Base-by-base conservation (phyloP, 2,329 filamentous ascomycete species). In the Eurotiales sp. region DNA sequence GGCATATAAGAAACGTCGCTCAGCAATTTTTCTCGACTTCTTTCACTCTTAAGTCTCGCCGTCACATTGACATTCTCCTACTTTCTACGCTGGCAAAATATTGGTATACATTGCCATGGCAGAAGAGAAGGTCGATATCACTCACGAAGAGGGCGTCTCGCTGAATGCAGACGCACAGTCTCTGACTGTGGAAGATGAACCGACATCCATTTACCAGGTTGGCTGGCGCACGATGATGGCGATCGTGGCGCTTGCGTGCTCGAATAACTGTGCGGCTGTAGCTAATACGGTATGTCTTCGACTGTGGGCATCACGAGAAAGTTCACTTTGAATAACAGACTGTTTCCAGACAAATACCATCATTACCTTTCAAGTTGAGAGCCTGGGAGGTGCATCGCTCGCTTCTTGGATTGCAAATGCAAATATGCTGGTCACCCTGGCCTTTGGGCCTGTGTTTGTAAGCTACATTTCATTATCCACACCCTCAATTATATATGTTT, bases 201-300 rank as follows among this genome's bases (percentile, higher is more conserved):
- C 46, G 12, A 11, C 46, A 25, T 10, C 37, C 46, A 49, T 49
- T 19, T 49, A 49, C 17, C 46, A 49, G 17, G 22, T 49, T 42
- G 36, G 46, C 8, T 49, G 46, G 46, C 23, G 46, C 14, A 49
- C 46, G 19, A 22, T 49, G 46, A 49, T 49, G 46, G 36, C 46
- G 2, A 49, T 49, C 17, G 23, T 49, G 22, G 46, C 46, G 4
- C 46, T 49, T 32, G 30, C 46, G 8, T 40, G 32, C 15, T 32
- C 36, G 5, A 49, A 49, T 17, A 49, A 42, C 8, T 48, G 46
- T n/a, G 34, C 46, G 15, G 34, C 46, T 32, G 23, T 41, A 23
- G 32, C 46, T 10, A 48, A 41, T 32, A 48, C 36, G 15, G 34
- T 41, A 48, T 15, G 41, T 6, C 14, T 3, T 22, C 37, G 7